Conservation (phyloP, 2,329 filamentous ascomycete species). For the Fusarium tupiense region DNA sequence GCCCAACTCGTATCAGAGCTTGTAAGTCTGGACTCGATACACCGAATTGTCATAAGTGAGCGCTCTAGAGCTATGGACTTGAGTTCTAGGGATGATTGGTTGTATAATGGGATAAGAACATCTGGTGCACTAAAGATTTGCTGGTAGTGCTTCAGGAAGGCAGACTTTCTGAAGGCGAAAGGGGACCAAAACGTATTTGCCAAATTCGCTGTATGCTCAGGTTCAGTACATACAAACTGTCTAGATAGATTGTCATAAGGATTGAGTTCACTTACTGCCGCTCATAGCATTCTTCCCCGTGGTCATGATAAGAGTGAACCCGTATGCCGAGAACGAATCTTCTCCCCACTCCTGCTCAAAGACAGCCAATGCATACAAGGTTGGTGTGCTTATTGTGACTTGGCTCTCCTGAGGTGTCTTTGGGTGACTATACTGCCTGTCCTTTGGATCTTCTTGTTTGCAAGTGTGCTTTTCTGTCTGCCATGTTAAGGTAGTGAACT, state of each 20-base stretch:
- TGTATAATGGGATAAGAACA: background rate
- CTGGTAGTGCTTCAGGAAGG: conserved; percentile 9
- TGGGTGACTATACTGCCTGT: background rate
- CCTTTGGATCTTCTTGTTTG: background rate
- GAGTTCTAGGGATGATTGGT: background rate
- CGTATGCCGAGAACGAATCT: conserved; percentile 15
- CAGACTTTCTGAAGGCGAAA: conserved; percentile 12
- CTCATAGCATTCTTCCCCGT: conserved; percentile 1
- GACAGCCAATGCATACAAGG: background rate
- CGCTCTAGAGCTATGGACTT: conserved; percentile 1
- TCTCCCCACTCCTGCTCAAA: conserved; percentile 19
- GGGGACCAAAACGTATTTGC: conserved; percentile 6
- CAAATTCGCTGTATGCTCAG: background rate
- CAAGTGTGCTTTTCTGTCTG: background rate
- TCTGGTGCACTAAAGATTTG: background rate
- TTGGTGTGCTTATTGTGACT: background rate
- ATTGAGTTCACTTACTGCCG: background rate
- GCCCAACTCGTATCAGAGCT: background rate
- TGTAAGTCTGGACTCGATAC: conserved; percentile 2
- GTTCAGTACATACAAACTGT: background rate
- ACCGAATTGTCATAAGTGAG: conserved; percentile 3
- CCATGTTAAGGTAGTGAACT: background rate
- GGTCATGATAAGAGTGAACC: conserved; percentile 8
- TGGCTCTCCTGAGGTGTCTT: background rate
- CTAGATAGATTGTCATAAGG: accelerated